Base-by-base conservation (phyloP, 345 rosid genomes). In the Euphorbia peplus region DNA sequence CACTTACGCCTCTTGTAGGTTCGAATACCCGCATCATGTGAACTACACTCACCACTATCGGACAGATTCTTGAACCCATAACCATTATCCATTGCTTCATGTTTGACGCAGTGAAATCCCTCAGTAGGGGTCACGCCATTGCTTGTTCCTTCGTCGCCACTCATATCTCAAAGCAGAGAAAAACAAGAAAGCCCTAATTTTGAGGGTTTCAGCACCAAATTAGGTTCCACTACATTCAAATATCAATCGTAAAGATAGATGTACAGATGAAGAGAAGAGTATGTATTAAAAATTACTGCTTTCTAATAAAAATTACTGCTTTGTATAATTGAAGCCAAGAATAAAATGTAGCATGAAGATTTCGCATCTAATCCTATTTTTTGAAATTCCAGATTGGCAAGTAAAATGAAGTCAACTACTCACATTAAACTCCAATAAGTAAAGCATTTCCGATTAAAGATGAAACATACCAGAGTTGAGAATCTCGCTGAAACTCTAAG, bases 1-100 rank as follows among this genome's bases (percentile, higher is more conserved):
- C 51, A 75, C 81, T 76, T 90, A 30, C 93, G 81, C 78, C 99
- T 86, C 88, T 90, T 95, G 78, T 90, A 91, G 8, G 89, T 87
- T 63, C 69, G 85, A 19, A 90, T 30, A 46, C 72, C 73, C 68
- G 75, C 85, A 55, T 76, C 61, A 53, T 63, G 79, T 26, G 86
- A 83, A 67, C 81, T 76, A 39, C 80, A 78, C 35, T 82, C 72
- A 46, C 73, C 78, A 71, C 76, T 72, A 71, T 76, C 77, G 75
- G 68, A 77, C 53, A 69, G 76, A 63, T 52, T 68, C 68, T 68
- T 71, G 63, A 63, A 65, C 29, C 41, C 73, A 81, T 68, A 76
- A 69, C 87, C 81, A 72, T 72, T 78, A 70, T 12, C 75, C 73
- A 75, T 18, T 54, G 68, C 67, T 69, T 72, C 90, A 70, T 54